Base-by-base conservation (phyloP, 148 eudicot genomes). In the Fagopyrum tataricum region DNA sequence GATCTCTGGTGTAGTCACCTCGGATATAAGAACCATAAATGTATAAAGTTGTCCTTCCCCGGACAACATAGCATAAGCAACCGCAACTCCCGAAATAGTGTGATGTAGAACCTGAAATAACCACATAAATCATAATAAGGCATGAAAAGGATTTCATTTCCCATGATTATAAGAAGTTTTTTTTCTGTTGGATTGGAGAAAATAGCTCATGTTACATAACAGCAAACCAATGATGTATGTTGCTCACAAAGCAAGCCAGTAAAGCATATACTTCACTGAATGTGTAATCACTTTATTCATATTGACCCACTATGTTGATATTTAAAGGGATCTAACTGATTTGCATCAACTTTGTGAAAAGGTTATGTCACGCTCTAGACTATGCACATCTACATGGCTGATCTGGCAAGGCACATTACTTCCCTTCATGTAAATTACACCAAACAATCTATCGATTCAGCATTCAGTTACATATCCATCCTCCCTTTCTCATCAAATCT, bases 11-110 rank as follows among this genome's bases (percentile, higher is more conserved):
- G 99, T 96, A 52, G 99, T 96, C 79, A 92, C 85, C 80, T 96
- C 99, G 49, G 99, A 96, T 52, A 96, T 96, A 73, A 96, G 91
- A 61, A 92, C 92, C 99, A 96, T 96, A 79, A 85, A 96, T 14
- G 99, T 96, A 82, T 96, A 96, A 68, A 96, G 94, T 76, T 96
- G 99, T 55, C 97, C 99, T 86, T 96, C 99, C 76, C 97, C 96
- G 48, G 91, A 85, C 71, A 87, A 87, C 97, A 92, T 83, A 73
- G 99, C 82, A 79, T 96, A 96, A 69, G 96, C 91, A 72, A 96
- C 97, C 43, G 99, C 94, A 76, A 90, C 82, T 71, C 86, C 91
- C 1, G 99, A 86, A 72, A 96, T 87, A 78, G 97, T 87, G 83
- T 96, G 99, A 81, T 96, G 99, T 82, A 96, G 78, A 72, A 96